Conservation (phyloP, 148 eudicot genomes). For the Dianthus caryophyllus region DNA sequence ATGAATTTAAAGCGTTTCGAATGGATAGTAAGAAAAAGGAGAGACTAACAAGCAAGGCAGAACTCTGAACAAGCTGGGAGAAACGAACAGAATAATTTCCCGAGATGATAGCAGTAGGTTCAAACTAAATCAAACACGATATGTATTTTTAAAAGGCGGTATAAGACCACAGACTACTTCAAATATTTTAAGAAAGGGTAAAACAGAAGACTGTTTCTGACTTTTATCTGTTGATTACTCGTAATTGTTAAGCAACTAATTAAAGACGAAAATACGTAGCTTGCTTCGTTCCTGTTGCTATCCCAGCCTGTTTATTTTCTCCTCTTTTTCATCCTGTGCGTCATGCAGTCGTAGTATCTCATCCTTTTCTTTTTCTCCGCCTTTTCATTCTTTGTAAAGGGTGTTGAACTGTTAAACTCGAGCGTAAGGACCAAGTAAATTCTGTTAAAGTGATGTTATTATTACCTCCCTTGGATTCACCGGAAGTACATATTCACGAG, state of each 20-base stretch:
- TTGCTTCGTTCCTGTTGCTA: background rate
- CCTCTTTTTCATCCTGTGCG: background rate
- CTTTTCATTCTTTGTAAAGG: background rate
- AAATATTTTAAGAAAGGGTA: background rate
- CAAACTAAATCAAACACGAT: background rate
- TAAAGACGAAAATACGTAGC: background rate
- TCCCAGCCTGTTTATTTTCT: background rate
- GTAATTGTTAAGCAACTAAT: background rate
- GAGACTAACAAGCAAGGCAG: conserved; percentile 10
- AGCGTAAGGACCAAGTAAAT: background rate
- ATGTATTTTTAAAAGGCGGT: background rate
- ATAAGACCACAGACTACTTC: background rate
- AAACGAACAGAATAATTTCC: background rate
- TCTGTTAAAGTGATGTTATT: background rate
- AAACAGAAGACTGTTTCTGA: background rate
- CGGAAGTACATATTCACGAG: too few species aligned
- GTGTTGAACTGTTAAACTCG: background rate
- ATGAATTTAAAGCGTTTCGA: background rate
- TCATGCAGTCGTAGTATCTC: background rate
- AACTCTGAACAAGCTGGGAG: background rate
- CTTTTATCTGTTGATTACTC: background rate
- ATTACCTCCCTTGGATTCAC: too few species aligned
- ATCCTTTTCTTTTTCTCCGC: background rate
- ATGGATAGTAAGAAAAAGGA: background rate
- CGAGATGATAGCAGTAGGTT: background rate